Percentiles rank a stretch among this genome's conserved stretches.
These are phyloP conservation scores for Sicyos baderoa DNA, from an alignment of 306 rosid genomes.

Conservation along the genomic window DNA sequence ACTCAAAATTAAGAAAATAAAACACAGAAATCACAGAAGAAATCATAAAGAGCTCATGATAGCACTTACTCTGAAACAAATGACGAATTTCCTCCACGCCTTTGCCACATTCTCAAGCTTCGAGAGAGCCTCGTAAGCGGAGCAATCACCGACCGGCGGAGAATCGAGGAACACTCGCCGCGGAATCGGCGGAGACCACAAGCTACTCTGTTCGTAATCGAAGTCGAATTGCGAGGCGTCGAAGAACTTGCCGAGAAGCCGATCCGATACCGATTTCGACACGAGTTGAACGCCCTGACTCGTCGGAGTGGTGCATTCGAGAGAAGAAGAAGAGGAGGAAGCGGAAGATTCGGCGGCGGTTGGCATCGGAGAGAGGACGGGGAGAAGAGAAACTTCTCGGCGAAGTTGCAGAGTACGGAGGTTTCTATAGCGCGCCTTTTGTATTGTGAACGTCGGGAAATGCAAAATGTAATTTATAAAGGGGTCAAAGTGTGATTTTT, in stretches of 20 bases:
- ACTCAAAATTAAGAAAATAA: not conserved
- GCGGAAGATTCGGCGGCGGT: conserved; percentile 18
- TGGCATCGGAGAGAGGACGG: conserved; percentile 20
- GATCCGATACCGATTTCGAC: conserved; percentile 45
- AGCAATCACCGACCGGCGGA: conserved; percentile 22
- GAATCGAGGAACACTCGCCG: conserved; percentile 35
- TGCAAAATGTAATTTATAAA: conserved; percentile 7
- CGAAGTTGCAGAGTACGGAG: not conserved
- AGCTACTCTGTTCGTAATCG: conserved; percentile 42
- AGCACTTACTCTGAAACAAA: conserved; percentile 33
- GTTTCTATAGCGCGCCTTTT: conserved; percentile 6
- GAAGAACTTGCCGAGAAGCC: conserved; percentile 56
- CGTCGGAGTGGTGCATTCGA: conserved; percentile 15
- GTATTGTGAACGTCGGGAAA: not conserved
- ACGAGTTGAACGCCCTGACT: conserved; percentile 36
- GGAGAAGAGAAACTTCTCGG: not conserved
- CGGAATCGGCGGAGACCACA: conserved; percentile 56
- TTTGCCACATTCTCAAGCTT: conserved; percentile 31
- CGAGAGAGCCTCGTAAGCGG: conserved; percentile 21
- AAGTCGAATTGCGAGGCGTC: conserved; percentile 46
- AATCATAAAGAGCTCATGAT: not conserved
- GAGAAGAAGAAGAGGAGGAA: conserved; percentile 7
- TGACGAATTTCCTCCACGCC: conserved; percentile 27
- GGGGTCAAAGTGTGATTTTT: conserved; percentile 7
- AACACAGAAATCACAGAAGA: not conserved